These are phyloP conservation scores for Filosporella fistucella DNA, from an alignment of 495 filamentous ascomycete species.

Conservation along the genomic window DNA sequence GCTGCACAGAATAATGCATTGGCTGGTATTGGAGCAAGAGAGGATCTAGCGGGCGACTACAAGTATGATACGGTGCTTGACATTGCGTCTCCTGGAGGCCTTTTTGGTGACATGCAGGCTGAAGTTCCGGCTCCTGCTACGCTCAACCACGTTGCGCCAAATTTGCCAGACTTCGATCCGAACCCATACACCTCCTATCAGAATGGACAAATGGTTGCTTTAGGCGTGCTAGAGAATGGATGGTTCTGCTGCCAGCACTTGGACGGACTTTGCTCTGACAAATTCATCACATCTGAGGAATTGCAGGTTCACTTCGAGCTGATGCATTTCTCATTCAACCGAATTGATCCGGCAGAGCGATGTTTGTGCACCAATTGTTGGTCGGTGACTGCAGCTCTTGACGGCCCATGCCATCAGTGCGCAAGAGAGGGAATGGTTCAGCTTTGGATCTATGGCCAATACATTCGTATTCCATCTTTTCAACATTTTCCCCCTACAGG, in stretches of 20 bases:
- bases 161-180: not conserved
- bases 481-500: constrained; percentile 8
- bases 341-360: constrained; percentile 16
- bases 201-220: constrained; percentile 11
- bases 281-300: constrained; percentile 7
- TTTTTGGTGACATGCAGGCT: constrained; percentile 4
- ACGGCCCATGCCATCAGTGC: constrained; percentile 11
- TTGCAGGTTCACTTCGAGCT: constrained; percentile 21
- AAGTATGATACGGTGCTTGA: constrained; percentile 2
- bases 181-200: constrained; percentile 13
- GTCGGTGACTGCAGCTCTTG: not conserved
- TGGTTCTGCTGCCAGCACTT: constrained; percentile 15
- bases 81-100: constrained; percentile 7
- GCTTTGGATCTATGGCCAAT: constrained; percentile 20
- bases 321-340: constrained; percentile 17
- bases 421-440: constrained; percentile 7
- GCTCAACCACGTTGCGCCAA: not conserved
- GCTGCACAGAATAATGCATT: constrained; percentile 7
- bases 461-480: constrained; percentile 10
- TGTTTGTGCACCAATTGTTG: constrained; percentile 15
- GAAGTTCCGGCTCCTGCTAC: constrained; percentile 1
- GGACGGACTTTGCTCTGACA: constrained; percentile 8
- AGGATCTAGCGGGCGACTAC: not conserved
- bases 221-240: constrained; percentile 7
- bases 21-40: constrained; percentile 9